These are phyloP conservation scores for Amphichorda felina DNA, from an alignment of 2,329 filamentous ascomycete species.

Conservation along the genomic window DNA sequence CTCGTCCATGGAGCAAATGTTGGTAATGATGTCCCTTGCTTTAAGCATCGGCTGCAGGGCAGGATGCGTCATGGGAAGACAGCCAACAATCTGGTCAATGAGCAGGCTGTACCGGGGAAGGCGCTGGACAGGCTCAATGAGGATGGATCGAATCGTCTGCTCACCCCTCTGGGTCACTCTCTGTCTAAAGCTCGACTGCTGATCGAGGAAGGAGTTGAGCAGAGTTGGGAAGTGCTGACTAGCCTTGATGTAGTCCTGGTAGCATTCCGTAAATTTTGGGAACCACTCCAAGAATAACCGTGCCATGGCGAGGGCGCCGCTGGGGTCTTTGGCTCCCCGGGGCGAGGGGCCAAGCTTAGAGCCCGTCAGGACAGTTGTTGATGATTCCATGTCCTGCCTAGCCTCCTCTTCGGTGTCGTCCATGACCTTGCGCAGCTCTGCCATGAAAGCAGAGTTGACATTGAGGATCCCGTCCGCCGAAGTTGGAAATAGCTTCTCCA, in stretches of 20 bases:
- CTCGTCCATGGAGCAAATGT: constrained; percentile 88
- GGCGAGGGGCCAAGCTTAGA: constrained; percentile 30
- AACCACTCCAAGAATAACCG: constrained; percentile 84
- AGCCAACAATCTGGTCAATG: constrained; percentile 88
- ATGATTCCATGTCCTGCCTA: constrained; percentile 58
- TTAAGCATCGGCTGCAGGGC: constrained; percentile 75
- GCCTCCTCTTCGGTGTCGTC: constrained; percentile 77
- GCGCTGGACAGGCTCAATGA: constrained; percentile 94
- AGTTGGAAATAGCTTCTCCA: constrained; percentile 68
- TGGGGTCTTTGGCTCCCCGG: constrained; percentile 51
- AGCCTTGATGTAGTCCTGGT: constrained; percentile 84
- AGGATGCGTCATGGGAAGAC: constrained; percentile 74
- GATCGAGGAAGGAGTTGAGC: constrained; percentile 67
- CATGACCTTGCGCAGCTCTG: constrained; percentile 63
- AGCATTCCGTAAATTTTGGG: constrained; percentile 80
- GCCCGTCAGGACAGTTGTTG: constrained; percentile 26
- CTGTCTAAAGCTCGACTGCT: constrained; percentile 71
- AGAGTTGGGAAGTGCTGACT: constrained; percentile 80
- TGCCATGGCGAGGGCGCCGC: constrained; percentile 67
- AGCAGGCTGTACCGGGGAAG: constrained; percentile 90
- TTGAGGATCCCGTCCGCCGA: constrained; percentile 72
- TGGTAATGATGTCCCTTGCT: constrained; percentile 85
- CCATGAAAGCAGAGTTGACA: constrained; percentile 70
- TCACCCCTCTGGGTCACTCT: constrained; percentile 76
- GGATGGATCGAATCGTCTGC: constrained; percentile 76